Evolutionary conservation across 768 basidiomycete species (phyloP), one percentile per base, ranked within the genome.

Genomic region (Tulasnella sp.): DNA sequence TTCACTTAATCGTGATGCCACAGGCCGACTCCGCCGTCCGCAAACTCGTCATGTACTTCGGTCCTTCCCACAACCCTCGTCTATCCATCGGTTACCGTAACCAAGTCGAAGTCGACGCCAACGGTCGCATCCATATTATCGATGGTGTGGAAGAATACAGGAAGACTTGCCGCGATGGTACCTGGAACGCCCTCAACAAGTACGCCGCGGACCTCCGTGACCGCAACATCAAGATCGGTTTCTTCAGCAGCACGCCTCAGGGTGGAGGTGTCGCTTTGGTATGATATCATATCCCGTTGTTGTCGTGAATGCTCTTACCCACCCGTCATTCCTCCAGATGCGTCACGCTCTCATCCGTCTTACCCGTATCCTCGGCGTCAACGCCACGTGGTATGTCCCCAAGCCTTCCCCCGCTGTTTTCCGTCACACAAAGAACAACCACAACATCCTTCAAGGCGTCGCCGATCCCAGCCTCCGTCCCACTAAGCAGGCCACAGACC

Each of bases 221-320:
- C 68, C 88, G 85, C 71, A 84, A 91, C 61, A 73, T 88, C 67
- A 89, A 86, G 69, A 86, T 94, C 62, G 84, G 83, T 21, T 94
- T 94, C 78, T 94, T 94, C 72, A 90, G 86, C 27, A 91, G 89
- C 8, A 97, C 93, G 5, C 92, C 92, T 9, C 90, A 94, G 72
- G 92, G 92, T 75, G 82, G 92, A 66, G 92, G 93, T 67, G 93
- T 97, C 60, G 93, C 93, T 40, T 79, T 97, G 48, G 86, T 87
- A 68, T 67, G 84, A 27, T 61, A 53, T 35, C 62, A 46, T 65
- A 59, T 67, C 57, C 2, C 11, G 7, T 17, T 14, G 15, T 42
- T 17, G n/a, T 32, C 17, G 36, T 21, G 19, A 27, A 23, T 40
- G 27, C 19, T n/a, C 34, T 15, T 45, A 5, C 27, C 37, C 25